Evolutionary conservation across 2,329 filamentous ascomycete species (phyloP), one percentile per base, ranked within the genome.

Genomic region (Paracamarosporium sp.): DNA sequence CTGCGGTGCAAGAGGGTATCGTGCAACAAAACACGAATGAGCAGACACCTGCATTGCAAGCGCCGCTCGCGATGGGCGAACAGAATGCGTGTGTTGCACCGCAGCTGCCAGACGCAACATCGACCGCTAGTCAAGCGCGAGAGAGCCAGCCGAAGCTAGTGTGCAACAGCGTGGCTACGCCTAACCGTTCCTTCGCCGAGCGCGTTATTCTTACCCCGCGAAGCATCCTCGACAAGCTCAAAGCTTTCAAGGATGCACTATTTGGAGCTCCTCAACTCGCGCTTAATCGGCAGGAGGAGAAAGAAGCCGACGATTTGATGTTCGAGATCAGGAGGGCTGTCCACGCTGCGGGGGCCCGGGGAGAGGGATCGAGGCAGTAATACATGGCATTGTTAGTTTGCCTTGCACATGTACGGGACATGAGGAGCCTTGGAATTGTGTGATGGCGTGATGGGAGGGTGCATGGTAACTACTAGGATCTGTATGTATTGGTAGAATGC

Each of bases 311-410:
- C 69, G 89, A 93, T 70, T 79, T 92, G 66, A 82, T 95, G 71
- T 91, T 93, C 80, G 90, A 94, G 73, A 86, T 94, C 63, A 89
- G 90, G 74, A 83, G 85, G 61, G 87, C 90, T 73, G 82, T 93
- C 50, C 90, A 90, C 72, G 86, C 88, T 55, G 91, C 91, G 15
- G 88, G 88, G 67, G 81, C 81, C 67, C 83, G 90, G 24, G 66
- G 63, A 6, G 63, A 65, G 36, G 53, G 50, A 25, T 25, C 30
- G 15, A 43, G 55, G 46, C 50, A 48, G 41, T 55, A 50, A 22
- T 15, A 12, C 24, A 50, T 20, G 8, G 24, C 15, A 47, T 47
- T 35, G 17, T 35, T 40, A 53, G 33, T n/a, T 33, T 17, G 31
- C 13, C 12, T 33, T 44, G 35, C 27, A 27, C 9, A 30, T 28